A percentile compares a stretch with the other conserved stretches of the same genome.
These are phyloP conservation scores for Ophiostoma novo-ulmi DNA, from an alignment of 2,329 filamentous ascomycete genomes.

Conservation along the genomic window DNA sequence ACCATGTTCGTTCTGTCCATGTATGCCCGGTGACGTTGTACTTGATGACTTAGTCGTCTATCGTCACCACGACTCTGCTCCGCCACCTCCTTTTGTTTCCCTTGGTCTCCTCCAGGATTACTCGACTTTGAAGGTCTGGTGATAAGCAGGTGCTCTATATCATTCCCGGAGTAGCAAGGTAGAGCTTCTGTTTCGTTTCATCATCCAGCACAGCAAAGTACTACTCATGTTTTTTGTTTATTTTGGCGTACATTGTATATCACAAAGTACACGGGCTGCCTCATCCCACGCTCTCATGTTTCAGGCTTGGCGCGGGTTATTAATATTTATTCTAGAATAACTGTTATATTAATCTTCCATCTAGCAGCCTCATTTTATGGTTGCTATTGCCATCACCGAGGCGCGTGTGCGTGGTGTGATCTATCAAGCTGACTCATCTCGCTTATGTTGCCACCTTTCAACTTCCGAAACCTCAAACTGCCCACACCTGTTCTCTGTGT, in stretches of 20 bases:
- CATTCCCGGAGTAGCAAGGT: neutral
- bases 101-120: neutral
- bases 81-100: neutral
- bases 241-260: neutral
- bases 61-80: neutral
- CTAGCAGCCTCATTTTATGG: neutral
- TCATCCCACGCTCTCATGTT: conserved; percentile 10
- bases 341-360: neutral
- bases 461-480: neutral
- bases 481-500: neutral
- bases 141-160: neutral
- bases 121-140: neutral
- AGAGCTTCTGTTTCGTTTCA: neutral
- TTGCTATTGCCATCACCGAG: neutral
- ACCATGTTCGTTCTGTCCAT: neutral
- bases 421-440: neutral
- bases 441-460: neutral
- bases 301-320: neutral
- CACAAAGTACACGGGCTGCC: neutral
- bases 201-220: neutral
- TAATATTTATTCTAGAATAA: neutral
- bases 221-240: neutral
- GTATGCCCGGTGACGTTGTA: neutral
- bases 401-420: conserved; percentile 8
- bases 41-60: neutral